Base-by-base conservation (phyloP, 768 basidiomycete genomes). In the Suillus spraguei region DNA sequence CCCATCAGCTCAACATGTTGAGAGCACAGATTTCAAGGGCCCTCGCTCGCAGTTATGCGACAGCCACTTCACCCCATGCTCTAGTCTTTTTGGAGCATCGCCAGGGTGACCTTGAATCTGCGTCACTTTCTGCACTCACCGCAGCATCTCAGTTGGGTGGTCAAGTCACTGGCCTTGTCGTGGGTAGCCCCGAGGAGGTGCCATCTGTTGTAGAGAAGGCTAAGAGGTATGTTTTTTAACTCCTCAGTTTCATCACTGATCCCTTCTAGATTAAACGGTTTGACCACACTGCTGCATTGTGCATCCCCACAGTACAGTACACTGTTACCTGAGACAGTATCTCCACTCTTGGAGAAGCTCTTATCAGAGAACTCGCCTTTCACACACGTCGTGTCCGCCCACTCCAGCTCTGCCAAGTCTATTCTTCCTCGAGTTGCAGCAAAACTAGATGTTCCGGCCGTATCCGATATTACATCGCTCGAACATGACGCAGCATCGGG, bases 391-490 rank as follows among this genome's bases (percentile, higher is more conserved):
- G 90, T 97, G 59, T 94, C 93, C 28, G 87, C 95, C 11, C 96
- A 97, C 68, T 94, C 96, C 0, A 94, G 96, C 5, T 85, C 89
- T 55, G 94, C 94, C 62, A 98, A 97, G 79, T 94, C 95, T 39
- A 81, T 98, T 66, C 83, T 99, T 61, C 97, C 97, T 46, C 92
- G 97, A 65, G 87, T 97, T 11, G 94, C 97, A 1, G 97, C 94
- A 16, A 83, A 81, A 65, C 86, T 99, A n/a, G 89, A 97, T 75
- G 85, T 90, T 22, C 94, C 95, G 8, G 94, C 94, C 65, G 85
- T 98, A 65, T 95, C 96, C 38, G 97, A 58, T 39, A 36, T 58
- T 68, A 92, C 89, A 39, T 91, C 90, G 16, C 80, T 98, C 66
- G 82, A 88, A 49, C 88, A 58, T 32, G 90, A 94, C 70, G 61